A percentile compares a stretch with the other conserved stretches of the same genome.
Conservation (phyloP, 192 early-diverging fungal species). For the Backusella sp. region DNA sequence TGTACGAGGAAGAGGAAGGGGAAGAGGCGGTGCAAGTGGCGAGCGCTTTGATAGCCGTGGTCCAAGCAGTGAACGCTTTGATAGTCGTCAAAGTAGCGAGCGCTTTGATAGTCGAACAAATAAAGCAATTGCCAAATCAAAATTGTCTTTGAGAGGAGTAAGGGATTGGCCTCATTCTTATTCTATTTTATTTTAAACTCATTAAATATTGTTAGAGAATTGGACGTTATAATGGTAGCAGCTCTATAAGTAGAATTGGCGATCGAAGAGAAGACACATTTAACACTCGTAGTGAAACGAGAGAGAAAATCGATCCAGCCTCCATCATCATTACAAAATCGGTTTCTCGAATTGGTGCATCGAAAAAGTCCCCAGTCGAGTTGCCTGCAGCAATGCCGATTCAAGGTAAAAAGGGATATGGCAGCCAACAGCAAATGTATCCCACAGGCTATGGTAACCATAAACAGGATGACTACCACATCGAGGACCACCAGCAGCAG, state of each 20-base stretch:
- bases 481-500: no score
- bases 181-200: neutral
- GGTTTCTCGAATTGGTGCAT: neutral
- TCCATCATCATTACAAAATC: slow-evolving; percentile 21
- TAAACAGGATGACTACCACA: neutral
- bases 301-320: slow-evolving; percentile 11
- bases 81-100: neutral
- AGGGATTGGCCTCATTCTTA: neutral
- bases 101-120: neutral
- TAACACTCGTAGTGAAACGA: neutral
- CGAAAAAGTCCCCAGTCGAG: neutral
- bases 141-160: neutral
- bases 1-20: neutral
- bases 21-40: neutral
- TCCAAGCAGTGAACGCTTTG: neutral
- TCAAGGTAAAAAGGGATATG: neutral
- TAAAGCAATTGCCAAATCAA: neutral
- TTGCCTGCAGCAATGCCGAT: neutral
- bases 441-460: neutral
- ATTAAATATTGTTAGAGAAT: neutral
- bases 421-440: neutral
- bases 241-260: neutral
- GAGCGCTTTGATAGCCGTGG: no score
- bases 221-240: neutral
- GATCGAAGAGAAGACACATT: neutral